Evolutionary conservation across 257 asterid genomes (phyloP), one percentile per base, ranked within the genome.

Genomic region (Nicotiana attenuata): DNA sequence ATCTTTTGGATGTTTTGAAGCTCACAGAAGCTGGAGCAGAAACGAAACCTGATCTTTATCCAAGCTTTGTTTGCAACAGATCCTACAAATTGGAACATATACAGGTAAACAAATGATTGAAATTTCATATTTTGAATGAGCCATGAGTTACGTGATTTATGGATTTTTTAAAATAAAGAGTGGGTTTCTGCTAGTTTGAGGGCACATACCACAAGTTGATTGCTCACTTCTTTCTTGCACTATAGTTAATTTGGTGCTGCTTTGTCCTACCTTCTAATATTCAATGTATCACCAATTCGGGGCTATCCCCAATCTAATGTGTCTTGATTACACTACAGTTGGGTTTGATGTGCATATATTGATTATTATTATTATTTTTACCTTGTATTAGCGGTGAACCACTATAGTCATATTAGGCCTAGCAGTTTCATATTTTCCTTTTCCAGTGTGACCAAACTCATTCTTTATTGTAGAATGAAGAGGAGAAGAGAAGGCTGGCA

Each of bases 1-100:
- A 84, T 87, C 95, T 96, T 86, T 33, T 82, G 31, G 99, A 96
- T 84, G 55, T 94, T 63, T 82, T 88, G 64, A 85, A 89, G 50
- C 89, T 88, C 60, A 50, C 84, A 20, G 80, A 82, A 73, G 66
- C 87, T 26, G 94, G 92, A 76, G 84, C 81, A 0, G 88, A 86
- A 41, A 59, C 88, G 77, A 6, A 57, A 22, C 83, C 85, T 6
- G 89, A 85, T 71, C 68, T 63, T 57, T 96, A 91, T 91, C 99
- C 99, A 3, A 85, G 87, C 86, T 96, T 96, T 80, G 97, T 96
- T 56, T 83, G 92, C 96, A 92, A 88, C 76, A 85, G 99, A 83
- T 29, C 84, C 75, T 80, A 85, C 81, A 88, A 85, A 80, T 65
- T 92, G 89, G 87, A 84, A 16, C 59, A 79, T 2, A 56, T 87